Percentiles rank a stretch among this genome's conserved stretches.
Conservation (phyloP, 352 stramenopile species). For the Hyaloperonospora arabidopsidis region DNA sequence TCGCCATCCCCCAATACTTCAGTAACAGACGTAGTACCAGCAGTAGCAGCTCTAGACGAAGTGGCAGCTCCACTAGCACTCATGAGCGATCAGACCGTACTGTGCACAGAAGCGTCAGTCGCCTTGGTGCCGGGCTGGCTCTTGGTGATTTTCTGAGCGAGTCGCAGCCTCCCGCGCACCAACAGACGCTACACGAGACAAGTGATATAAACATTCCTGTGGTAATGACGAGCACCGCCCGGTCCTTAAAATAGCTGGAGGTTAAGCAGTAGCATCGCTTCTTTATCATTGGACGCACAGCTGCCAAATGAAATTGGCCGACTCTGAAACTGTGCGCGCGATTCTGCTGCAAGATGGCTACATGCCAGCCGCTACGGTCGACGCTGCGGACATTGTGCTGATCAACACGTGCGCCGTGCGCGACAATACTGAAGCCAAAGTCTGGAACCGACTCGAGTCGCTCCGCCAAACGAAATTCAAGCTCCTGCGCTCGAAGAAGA, state of each 20-base stretch:
- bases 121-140: constrained; percentile 36
- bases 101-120: constrained; percentile 24
- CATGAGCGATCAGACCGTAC: constrained; percentile 2
- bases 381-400: constrained; percentile 58
- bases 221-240: constrained; percentile 16
- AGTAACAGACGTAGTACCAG: no score
- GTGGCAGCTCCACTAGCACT: not conserved
- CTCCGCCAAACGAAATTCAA: constrained; percentile 73
- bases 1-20: no score
- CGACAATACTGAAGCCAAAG: constrained; percentile 96
- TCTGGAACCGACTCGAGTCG: constrained; percentile 78
- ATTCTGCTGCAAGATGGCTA: constrained; percentile 67
- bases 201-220: constrained; percentile 76
- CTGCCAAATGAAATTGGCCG: constrained; percentile 99
- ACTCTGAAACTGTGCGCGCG: constrained; percentile 72
- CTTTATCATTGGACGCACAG: constrained; percentile 93
- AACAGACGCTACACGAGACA: constrained; percentile 23
- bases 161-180: constrained; percentile 24
- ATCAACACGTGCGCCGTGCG: constrained; percentile 90
- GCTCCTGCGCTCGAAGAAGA: constrained; percentile 50
- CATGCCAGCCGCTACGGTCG: constrained; percentile 44
- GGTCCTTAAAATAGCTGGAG: constrained; percentile 43
- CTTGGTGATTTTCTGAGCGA: constrained; percentile 68
- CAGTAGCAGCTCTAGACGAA: no score
- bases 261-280: constrained; percentile 29